Percentiles rank a stretch among this genome's conserved stretches.
These are phyloP conservation scores for Cryptomeria japonica DNA, from an alignment of 75 land plant species.

Conservation along the genomic window DNA sequence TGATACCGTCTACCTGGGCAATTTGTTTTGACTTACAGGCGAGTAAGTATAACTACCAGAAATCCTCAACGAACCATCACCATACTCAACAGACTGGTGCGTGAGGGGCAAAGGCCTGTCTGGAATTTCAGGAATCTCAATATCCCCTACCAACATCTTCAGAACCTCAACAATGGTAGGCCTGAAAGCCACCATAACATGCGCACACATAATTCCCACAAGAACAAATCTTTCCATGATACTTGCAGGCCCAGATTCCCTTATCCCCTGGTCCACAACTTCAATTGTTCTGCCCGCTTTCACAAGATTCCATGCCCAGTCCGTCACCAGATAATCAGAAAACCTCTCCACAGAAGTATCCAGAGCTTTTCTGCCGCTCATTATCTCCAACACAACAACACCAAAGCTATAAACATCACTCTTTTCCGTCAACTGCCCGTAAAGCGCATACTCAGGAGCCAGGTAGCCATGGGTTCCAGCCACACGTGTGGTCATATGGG, in stretches of 20 bases:
- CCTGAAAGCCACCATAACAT: conserved; percentile 37
- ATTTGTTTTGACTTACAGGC: too few relatives aligned
- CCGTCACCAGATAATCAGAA: too few relatives aligned
- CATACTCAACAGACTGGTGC: background rate
- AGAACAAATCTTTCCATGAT: conserved; percentile 9
- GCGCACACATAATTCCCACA: conserved; percentile 40
- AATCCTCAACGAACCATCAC: background rate
- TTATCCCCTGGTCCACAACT: too few relatives aligned
- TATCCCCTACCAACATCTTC: conserved; percentile 31
- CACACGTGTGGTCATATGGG: conserved; percentile 28
- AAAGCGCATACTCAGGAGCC: conserved; percentile 40
- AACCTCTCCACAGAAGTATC: too few relatives aligned
- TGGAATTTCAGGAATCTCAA: conserved; percentile 21
- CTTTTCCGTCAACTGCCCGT: conserved; percentile 33
- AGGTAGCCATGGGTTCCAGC: conserved; percentile 40
- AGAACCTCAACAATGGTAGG: conserved; percentile 29
- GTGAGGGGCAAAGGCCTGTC: conserved; percentile 30
- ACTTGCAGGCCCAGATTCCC: too few relatives aligned
- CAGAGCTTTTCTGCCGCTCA: background rate
- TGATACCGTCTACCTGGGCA: too few relatives aligned
- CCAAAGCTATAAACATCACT: conserved; percentile 45
- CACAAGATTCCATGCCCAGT: too few relatives aligned
- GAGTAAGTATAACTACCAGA: too few relatives aligned
- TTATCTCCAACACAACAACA: conserved; percentile 24
- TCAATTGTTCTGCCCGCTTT: too few relatives aligned